These are phyloP conservation scores for Sphenostylis stenocarpa DNA, from an alignment of 306 rosid genomes.

Conservation along the genomic window DNA sequence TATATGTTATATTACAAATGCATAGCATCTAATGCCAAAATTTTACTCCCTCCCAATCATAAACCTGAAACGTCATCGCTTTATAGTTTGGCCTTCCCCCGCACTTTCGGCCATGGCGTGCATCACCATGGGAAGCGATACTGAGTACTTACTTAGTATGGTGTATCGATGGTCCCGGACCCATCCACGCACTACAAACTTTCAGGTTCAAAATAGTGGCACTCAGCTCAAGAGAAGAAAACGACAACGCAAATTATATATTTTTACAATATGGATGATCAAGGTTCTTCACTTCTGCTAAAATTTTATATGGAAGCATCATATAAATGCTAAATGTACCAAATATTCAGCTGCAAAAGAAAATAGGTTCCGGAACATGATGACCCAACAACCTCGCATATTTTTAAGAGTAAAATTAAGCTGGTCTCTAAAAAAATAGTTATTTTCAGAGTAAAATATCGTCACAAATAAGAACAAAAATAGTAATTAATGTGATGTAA, in stretches of 20 bases:
- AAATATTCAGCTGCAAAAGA: background rate
- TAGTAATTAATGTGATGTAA: background rate
- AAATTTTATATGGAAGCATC: background rate
- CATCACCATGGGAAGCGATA: constrained; percentile 26
- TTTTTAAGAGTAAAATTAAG: background rate
- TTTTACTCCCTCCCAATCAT: background rate
- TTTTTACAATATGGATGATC: background rate
- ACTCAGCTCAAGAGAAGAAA: constrained; percentile 30
- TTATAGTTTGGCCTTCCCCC: background rate
- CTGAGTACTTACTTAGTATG: background rate
- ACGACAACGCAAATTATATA: background rate
- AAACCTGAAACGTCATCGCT: constrained; percentile 4
- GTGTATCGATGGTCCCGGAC: constrained; percentile 19
- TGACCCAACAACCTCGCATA: background rate
- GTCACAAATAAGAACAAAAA: background rate
- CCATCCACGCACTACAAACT: constrained; percentile 24
- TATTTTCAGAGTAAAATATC: background rate
- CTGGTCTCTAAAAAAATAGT: background rate
- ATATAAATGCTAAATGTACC: background rate
- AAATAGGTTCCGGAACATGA: background rate
- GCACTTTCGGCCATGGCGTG: constrained; percentile 20
- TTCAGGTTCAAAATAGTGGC: background rate
- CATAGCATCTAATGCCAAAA: background rate
- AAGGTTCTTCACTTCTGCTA: background rate
- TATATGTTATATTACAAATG: background rate